Evolutionary conservation across 140 eudicot genomes (phyloP).

Genomic region (Eryngium alpinum): DNA sequence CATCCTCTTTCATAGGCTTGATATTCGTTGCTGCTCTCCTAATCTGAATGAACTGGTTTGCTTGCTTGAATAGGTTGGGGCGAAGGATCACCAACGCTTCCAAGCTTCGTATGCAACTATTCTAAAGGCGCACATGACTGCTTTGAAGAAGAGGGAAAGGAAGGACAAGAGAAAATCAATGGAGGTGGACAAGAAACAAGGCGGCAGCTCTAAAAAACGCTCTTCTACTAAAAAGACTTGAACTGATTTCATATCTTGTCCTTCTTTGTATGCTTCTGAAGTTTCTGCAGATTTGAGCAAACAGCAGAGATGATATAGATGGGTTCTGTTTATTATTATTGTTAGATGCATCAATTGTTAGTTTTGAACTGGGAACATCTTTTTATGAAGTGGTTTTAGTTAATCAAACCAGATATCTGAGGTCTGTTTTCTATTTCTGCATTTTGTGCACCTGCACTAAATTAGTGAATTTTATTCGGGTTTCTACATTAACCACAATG

Average conservation of each 20-base stretch:
- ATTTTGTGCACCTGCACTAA: too few relatives aligned
- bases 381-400: too few relatives aligned
- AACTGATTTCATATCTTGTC: neutral
- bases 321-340: neutral
- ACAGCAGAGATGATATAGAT: neutral
- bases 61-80: constrained; percentile 51
- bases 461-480: too few relatives aligned
- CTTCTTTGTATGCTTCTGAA: neutral
- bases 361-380: neutral
- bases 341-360: neutral
- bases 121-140: constrained; percentile 78
- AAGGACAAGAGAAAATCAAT: constrained; percentile 75
- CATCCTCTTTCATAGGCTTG: neutral
- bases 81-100: constrained; percentile 86
- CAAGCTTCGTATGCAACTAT: constrained; percentile 86
- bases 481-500: too few relatives aligned
- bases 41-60: neutral
- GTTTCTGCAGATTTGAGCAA: neutral
- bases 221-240: constrained; percentile 25
- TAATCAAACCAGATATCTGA: too few relatives aligned
- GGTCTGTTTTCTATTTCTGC: too few relatives aligned
- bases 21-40: neutral
- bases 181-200: constrained; percentile 48
- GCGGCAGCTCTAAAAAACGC: constrained; percentile 32
- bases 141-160: constrained; percentile 85